These are phyloP conservation scores for Colletotrichum simmondsii DNA, from an alignment of 2,329 filamentous ascomycete species.

Conservation along the genomic window DNA sequence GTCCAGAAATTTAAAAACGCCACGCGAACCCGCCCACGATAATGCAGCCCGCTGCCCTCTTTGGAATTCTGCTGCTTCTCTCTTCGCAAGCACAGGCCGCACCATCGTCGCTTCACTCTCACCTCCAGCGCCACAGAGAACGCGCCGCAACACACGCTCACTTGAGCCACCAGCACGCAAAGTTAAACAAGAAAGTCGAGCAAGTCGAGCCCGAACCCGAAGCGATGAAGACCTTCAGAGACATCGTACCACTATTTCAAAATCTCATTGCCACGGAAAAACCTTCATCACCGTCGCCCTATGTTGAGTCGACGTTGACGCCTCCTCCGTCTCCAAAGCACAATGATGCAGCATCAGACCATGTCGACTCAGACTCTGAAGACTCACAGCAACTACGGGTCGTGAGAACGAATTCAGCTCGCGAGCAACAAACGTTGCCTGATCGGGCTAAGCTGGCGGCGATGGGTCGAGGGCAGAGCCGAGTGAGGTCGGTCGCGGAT, in stretches of 20 bases:
- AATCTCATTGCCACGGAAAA: not conserved
- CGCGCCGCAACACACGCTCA: conserved; percentile 26
- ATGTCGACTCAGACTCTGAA: not conserved
- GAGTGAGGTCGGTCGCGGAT: not conserved
- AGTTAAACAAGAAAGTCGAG: not conserved
- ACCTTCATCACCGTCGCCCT: not conserved
- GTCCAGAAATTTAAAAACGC: not conserved
- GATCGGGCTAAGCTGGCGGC: not conserved
- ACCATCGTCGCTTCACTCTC: conserved; percentile 25
- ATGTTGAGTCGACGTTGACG: not conserved
- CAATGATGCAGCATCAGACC: not conserved
- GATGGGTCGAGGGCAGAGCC: not conserved
- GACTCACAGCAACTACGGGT: not conserved
- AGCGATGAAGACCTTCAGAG: not conserved
- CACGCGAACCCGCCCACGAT: not conserved
- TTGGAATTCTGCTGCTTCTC: conserved; percentile 25
- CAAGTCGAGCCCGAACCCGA: not conserved
- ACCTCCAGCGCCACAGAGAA: conserved; percentile 29
- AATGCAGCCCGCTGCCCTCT: conserved; percentile 22
- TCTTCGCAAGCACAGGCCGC: conserved; percentile 13
- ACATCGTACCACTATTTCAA: not conserved
- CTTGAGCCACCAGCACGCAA: conserved; percentile 6
- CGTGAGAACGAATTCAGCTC: not conserved
- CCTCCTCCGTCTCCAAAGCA: not conserved
- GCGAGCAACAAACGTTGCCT: not conserved